phyloP scores from a whole-genome alignment of 225 moss, liverwort and hornwort species.

The Physcomitrellopsis africana region DNA sequence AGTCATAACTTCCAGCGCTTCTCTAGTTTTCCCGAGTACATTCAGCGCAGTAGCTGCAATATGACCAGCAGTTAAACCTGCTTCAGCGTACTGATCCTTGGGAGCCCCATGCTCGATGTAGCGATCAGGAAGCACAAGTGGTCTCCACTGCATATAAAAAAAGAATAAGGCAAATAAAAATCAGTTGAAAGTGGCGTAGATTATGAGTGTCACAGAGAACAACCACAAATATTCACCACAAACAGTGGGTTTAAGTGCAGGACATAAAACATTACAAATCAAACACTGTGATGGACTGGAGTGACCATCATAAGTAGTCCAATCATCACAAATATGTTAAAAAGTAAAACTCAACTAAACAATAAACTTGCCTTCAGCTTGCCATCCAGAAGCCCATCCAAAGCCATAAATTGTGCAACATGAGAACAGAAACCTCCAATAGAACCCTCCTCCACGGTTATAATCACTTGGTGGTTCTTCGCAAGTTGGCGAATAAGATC shows the following conservation, averaged over 20 bases:
- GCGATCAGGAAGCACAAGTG: conserved; percentile 72
- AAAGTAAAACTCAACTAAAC: background rate
- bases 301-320: too few relatives aligned
- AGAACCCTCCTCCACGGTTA: conserved; percentile 59
- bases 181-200: background rate
- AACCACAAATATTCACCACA: background rate
- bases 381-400: conserved; percentile 66
- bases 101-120: conserved; percentile 83
- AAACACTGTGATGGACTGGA: too few relatives aligned
- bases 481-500: conserved; percentile 61
- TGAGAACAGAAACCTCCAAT: conserved; percentile 67
- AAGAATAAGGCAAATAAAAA: background rate
- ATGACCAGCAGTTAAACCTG: conserved; percentile 68
- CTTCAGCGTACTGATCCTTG: conserved; percentile 72
- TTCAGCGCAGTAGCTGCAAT: conserved; percentile 77
- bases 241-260: too few relatives aligned
- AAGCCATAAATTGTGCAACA: conserved; percentile 65
- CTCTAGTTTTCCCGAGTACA: conserved; percentile 61
- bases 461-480: conserved; percentile 52
- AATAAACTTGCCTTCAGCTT: conserved; percentile 50
- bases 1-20: conserved; percentile 63
- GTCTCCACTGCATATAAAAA: conserved; percentile 65
- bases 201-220: background rate
- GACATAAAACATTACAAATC: too few relatives aligned
- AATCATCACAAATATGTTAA: background rate